These are phyloP conservation scores for Phytophthora citrophthora DNA, from an alignment of 352 stramenopile genomes.

Conservation along the genomic window DNA sequence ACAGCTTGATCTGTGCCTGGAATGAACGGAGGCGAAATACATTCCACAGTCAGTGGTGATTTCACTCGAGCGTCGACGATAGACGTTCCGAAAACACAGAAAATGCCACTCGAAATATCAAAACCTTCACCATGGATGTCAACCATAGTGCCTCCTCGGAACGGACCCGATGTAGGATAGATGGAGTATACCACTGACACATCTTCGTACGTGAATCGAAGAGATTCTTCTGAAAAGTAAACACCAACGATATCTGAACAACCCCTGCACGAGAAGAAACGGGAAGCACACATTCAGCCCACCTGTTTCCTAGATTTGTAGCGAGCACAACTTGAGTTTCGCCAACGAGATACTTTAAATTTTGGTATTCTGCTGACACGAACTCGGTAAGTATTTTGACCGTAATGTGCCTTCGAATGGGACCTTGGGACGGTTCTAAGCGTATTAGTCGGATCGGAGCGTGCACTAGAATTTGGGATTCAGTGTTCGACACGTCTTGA, in stretches of 20 bases:
- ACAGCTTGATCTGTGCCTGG: conserved; percentile 23
- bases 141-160: conserved; percentile 49
- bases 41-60: conserved; percentile 22
- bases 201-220: conserved; percentile 51
- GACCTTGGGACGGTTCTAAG: conserved; percentile 31
- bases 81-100: conserved; percentile 47
- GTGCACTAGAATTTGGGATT: conserved; percentile 68
- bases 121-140: conserved; percentile 45
- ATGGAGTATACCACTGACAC: conserved; percentile 47
- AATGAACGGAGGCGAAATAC: conserved; percentile 34
- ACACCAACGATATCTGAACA: conserved; percentile 40
- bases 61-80: conserved; percentile 36
- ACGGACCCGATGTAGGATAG: conserved; percentile 47
- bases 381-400: conserved; percentile 36
- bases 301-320: conserved; percentile 34
- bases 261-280: conserved; percentile 1
- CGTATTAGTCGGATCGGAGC: conserved; percentile 20
- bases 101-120: conserved; percentile 5
- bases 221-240: conserved; percentile 25
- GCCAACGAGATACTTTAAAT: conserved; percentile 48
- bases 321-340: conserved; percentile 34
- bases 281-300: conserved; percentile 48
- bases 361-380: conserved; percentile 32
- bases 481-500: conserved; percentile 90
- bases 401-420: conserved; percentile 15